Evolutionary conservation across 345 rosid genomes (phyloP).

Genomic region (Salix viminalis): DNA sequence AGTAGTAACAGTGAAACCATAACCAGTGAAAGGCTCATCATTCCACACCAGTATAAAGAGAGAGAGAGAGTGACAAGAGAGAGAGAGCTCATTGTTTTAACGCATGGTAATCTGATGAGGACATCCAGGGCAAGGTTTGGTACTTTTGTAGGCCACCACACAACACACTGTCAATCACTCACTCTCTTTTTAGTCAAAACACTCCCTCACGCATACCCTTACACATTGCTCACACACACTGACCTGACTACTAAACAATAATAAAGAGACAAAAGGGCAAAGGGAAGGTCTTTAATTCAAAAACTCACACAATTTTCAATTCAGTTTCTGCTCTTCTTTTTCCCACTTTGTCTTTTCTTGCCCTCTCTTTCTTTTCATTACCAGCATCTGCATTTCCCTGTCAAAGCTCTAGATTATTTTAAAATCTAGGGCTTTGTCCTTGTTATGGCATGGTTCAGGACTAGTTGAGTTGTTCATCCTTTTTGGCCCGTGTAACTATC

Average conservation of each 20-base stretch:
- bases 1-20: conserved; percentile 1
- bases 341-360: conserved; percentile 19
- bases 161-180: conserved; percentile 11
- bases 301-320: conserved; percentile 12
- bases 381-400: conserved; percentile 15
- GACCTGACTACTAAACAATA: conserved; percentile 7
- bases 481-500: background rate
- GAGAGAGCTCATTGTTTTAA: background rate
- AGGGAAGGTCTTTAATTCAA: conserved; percentile 18
- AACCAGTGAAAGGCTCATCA: conserved; percentile 3
- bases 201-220: background rate
- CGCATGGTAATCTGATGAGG: conserved; percentile 6
- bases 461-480: background rate
- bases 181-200: conserved; percentile 11
- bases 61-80: background rate
- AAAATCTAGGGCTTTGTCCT: conserved; percentile 21
- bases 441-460: background rate
- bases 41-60: background rate
- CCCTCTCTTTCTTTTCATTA: conserved; percentile 3
- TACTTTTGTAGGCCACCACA: conserved; percentile 25
- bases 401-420: conserved; percentile 22
- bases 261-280: conserved; percentile 7
- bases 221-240: background rate
- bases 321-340: background rate
- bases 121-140: conserved; percentile 7